Evolutionary conservation across 2,329 filamentous ascomycete genomes (phyloP), one percentile per base, ranked within the genome.

Genomic region (Neonectria ditissima): DNA sequence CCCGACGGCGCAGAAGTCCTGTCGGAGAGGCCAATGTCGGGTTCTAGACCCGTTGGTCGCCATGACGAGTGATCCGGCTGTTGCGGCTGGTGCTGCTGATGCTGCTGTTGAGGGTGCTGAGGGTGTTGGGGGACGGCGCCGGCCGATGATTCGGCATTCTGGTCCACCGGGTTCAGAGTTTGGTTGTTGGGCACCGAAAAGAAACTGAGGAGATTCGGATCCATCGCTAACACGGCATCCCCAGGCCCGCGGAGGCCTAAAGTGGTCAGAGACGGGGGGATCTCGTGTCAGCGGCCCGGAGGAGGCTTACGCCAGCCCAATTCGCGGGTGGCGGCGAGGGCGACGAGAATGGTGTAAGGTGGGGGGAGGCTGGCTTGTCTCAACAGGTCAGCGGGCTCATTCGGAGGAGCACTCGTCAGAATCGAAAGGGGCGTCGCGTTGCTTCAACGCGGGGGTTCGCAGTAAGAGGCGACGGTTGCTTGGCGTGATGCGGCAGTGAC

Each of bases 221-320:
- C 72, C 72, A 74, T 74, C 68, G 69, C 68, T 71, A 74, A 72
- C 70, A 73, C 70, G 70, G 72, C 70, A 74, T 74, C 72, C 72
- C 72, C 60, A 58, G 70, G 69, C 72, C 71, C 65, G 52, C 48
- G 39, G 39, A 70, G 72, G 72, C 65, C 67, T 55, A 61, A 69
- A 34, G 69, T 70, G 43, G 70, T 69, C 63, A 39, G 41, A 52
- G 47, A 66, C 60, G 55, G 66, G 57, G 43, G 59, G 62, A 63
- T 66, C 59, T 71, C 50, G 67, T 65, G 69, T 72, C 59, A 72
- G 69, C 69, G 55, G 55, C 65, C 64, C 57, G 48, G 44, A 48
- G 10, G 66, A 51, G 55, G 50, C 44, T 67, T 61, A 65, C 56
- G 59, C 58, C 60, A 62, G 59, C 51, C 67, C 65, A 72, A 69